Base-by-base conservation (phyloP, 2,329 filamentous ascomycete genomes). In the Neofusicoccum umdonicola region DNA sequence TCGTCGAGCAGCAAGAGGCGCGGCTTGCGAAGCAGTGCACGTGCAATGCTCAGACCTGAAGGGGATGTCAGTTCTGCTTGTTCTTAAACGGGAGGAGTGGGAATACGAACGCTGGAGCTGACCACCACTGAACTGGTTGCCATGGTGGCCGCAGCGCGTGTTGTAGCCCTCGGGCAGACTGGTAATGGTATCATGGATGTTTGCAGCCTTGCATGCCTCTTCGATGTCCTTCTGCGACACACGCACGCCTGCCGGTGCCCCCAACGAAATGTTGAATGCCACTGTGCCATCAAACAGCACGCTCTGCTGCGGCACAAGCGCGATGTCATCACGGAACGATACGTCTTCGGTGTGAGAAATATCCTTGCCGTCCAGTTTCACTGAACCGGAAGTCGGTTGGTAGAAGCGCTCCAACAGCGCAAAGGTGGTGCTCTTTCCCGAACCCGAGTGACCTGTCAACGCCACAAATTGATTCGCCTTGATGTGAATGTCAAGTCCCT, bases 121-220 rank as follows among this genome's bases (percentile, higher is more conserved):
- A 4, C 79, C 79, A 35, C 79, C 79, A 13, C 77, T 79, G 11
- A 81, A 69, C 50, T 77, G 74, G 35, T 73, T 77, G 6, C 78
- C 79, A 27, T 74, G 77, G 3, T 76, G 71, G 15, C 78, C 78
- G 65, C 74, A 77, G 15, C 74, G 73, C 0, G 88, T 91, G 11
- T 89, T 77, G 71, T 91, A 91, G 0, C 88, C 87, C 13, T 88
- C 78, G 0, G 88, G 88, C 13, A 92, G 77, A 0, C 81, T 76
- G 64, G 80, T 77, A 68, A 92, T 88, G 19, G 85, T 86, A 31
- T 91, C 87, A 75, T 91, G 88, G 67, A 92, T 89, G 71, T 90
- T 89, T 35, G 88, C 88, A 13, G 89, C 77, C 64, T 83, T 82
- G 71, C 88, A 91, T 0, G 89, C 89, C 62, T 86, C 84, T 67